Evolutionary conservation across 441 rosid species (phyloP).

Genomic region (Mallotus repandus): DNA sequence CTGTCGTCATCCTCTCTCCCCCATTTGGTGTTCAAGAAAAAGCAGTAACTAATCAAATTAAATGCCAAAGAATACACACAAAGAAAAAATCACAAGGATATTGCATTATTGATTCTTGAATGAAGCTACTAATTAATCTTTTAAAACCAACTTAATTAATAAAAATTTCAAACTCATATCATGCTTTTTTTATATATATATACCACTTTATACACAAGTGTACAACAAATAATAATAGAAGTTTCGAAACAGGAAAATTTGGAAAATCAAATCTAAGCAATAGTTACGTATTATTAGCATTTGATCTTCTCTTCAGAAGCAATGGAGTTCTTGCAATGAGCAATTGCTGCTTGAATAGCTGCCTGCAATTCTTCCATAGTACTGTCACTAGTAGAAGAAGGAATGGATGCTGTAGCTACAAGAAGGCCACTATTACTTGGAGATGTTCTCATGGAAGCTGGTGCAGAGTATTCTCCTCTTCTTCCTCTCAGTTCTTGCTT

Average conservation of each 20-base stretch:
- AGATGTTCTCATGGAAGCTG: conserved; percentile 86
- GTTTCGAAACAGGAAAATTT: conserved; percentile 1
- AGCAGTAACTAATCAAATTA: too few species aligned
- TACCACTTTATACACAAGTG: conserved; percentile 30
- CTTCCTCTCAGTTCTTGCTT: conserved; percentile 50
- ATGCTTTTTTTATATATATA: background rate
- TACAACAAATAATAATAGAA: conserved; percentile 1
- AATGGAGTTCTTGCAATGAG: conserved; percentile 95
- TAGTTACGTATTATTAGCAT: conserved; percentile 23
- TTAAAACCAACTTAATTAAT: background rate
- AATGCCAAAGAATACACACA: too few species aligned
- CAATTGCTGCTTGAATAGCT: conserved; percentile 97
- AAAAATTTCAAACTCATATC: background rate
- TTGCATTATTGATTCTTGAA: background rate
- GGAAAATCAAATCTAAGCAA: conserved; percentile 4
- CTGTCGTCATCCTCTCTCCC: too few species aligned
- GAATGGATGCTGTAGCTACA: conserved; percentile 40
- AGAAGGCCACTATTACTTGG: conserved; percentile 83
- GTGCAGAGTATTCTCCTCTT: conserved; percentile 68
- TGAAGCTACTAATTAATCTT: background rate
- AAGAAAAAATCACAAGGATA: too few species aligned
- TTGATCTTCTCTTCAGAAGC: conserved; percentile 53
- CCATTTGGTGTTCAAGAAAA: too few species aligned
- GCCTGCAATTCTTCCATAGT: conserved; percentile 97
- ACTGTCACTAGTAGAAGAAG: conserved; percentile 58